phyloP scores from a whole-genome alignment of 1,139 yeast genomes.

The Hansenula anomala region DNA sequence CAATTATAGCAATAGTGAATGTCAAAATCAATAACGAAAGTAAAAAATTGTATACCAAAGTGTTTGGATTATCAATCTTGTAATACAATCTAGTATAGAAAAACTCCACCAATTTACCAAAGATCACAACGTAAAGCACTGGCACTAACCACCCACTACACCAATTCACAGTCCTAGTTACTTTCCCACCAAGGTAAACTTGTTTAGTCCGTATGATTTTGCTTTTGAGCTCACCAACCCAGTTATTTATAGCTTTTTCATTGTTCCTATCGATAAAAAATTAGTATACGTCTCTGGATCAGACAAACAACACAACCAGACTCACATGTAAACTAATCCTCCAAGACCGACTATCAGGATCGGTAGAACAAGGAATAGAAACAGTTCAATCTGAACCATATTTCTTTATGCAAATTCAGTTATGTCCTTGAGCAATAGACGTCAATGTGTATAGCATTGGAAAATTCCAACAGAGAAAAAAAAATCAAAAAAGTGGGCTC shows the following conservation, averaged over 20 bases:
- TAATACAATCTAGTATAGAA: slow-evolving; percentile 41
- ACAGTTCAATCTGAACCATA: neutral
- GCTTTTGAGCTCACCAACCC: neutral
- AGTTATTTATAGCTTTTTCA: neutral
- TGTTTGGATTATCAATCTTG: slow-evolving; percentile 22
- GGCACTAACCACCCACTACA: slow-evolving; percentile 16
- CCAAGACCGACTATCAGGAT: neutral
- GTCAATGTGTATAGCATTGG: no score
- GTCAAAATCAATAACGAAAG: slow-evolving; percentile 31
- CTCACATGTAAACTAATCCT: neutral
- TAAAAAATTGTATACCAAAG: slow-evolving; percentile 11
- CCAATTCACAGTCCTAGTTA: slow-evolving; percentile 1
- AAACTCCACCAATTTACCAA: slow-evolving; percentile 40
- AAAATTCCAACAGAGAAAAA: no score
- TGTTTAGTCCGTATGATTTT: neutral
- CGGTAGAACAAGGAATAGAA: neutral
- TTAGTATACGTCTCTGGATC: neutral
- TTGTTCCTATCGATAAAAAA: neutral
- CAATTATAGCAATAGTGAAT: slow-evolving; percentile 42
- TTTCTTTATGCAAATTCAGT: no score
- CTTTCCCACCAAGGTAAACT: slow-evolving; percentile 8
- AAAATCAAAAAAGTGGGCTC: no score
- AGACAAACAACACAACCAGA: neutral
- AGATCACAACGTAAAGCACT: slow-evolving; percentile 12
- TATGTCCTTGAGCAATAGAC: no score